Base-by-base conservation (phyloP, 2,329 filamentous ascomycete species). In the Zymoseptoria passerinii region DNA sequence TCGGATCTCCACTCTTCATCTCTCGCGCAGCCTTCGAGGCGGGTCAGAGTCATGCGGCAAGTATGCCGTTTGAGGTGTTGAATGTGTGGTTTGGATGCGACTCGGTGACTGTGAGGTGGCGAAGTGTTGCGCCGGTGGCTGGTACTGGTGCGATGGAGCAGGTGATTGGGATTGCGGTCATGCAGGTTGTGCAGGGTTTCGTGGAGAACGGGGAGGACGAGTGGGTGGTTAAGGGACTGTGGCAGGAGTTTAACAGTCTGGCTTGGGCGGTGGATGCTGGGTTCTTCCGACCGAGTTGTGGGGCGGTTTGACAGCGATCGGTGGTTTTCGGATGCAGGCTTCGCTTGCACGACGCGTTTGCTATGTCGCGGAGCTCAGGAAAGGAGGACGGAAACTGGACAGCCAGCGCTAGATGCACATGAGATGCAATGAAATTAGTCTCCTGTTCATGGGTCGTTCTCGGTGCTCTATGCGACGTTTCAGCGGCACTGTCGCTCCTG, bases 61-160 rank as follows among this genome's bases (percentile, higher is more conserved):
- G 58, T 28, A 70, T 71, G 28, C 69, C 69, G 4, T 71, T 71
- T 61, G 61, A 67, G 53, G 67, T 68, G 48, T 57, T 71, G 19
- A 68, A 71, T 59, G 49, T 69, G 35, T 71, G 69, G 69, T 63
- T 70, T 60, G 65, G 67, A 28, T 71, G 69, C 62, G 61, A 66
- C 52, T 65, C 66, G 0, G 68, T 70, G 58, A 65, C 69, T 50
- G 63, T 71, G 53, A 63, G 69, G 48, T 71, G 69, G 69, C 52
- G 58, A 9, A 64, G 65, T 8, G 59, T 57, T 13, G 59, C 58
- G 13, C 64, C 63, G 10, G 49, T 20, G 28, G 58, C 50, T n/a
- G 62, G 67, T 1, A 62, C 61, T 2, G 51, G 57, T 35, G 63
- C 64, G 1, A 56, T 61, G 52, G 52, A 68, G 60, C 57, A 60